Conservation (phyloP, 1,284 basidiomycete species). For the Fomitopsis palustris region DNA sequence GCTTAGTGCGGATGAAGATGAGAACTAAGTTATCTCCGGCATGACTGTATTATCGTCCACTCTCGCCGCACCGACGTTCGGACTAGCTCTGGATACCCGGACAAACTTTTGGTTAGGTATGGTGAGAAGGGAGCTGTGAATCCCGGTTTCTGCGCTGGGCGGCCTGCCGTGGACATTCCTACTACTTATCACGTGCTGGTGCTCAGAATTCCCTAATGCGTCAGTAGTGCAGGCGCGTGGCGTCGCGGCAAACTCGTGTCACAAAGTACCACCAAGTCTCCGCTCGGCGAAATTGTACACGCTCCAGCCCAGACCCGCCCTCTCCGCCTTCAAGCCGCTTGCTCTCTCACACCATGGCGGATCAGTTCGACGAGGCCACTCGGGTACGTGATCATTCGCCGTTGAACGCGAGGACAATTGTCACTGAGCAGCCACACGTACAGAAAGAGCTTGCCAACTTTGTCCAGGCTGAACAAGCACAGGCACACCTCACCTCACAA, state of each 20-base stretch:
- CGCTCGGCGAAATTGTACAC: background rate
- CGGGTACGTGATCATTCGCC: slow-evolving; percentile 44
- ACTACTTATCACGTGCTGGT: background rate
- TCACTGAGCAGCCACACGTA: slow-evolving; percentile 1
- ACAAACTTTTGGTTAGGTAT: background rate
- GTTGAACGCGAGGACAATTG: background rate
- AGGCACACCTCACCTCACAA: slow-evolving; percentile 72
- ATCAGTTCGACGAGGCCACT: slow-evolving; percentile 72
- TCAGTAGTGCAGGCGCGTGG: background rate
- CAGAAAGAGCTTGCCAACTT: slow-evolving; percentile 86
- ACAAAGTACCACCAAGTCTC: background rate
- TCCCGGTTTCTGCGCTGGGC: background rate
- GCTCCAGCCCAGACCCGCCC: background rate
- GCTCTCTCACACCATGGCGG: slow-evolving; percentile 1
- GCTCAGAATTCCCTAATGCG: background rate
- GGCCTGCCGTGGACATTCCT: background rate
- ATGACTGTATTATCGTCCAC: background rate
- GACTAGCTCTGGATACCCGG: background rate
- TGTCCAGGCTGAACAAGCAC: slow-evolving; percentile 85
- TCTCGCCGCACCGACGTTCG: background rate
- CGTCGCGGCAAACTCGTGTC: slow-evolving; percentile 1
- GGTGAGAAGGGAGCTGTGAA: background rate
- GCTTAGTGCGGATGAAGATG: background rate
- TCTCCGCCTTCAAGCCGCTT: background rate
- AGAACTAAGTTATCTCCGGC: slow-evolving; percentile 1